Evolutionary conservation across 495 filamentous ascomycete species (phyloP), one percentile per base, ranked within the genome.

Genomic region (Aspergillus kassunensis): DNA sequence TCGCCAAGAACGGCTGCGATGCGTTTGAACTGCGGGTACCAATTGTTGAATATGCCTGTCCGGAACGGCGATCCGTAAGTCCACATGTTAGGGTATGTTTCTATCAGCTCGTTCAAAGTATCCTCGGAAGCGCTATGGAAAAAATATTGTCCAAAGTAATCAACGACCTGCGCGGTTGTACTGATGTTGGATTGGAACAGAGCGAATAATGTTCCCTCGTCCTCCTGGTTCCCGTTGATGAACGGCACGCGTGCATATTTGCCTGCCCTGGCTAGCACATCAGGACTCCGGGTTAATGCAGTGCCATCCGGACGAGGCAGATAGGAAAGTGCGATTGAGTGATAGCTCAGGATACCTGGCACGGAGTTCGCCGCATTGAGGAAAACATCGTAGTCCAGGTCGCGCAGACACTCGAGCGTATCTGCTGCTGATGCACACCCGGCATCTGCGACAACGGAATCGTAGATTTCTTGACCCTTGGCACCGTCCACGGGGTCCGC

Each of bases 1-100:
- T 90, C 86, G 21, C 87, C 87, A 0, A 90, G 72, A 40, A 90
- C 83, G n/a, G 87, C 86, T 1, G 87, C 82, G 0, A 89, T 70
- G 3, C 86, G 84, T 64, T 91, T 91, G 74, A 81, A 89, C 58
- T 86, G 77, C 0, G 87, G 85, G 56, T 89, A 90, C 60, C 79
- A 68, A 55, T 82, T 80, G 65, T 90, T 85, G 3, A 79, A 33
- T 8, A 72, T 50, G 12, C 83, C 76, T 0, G 84, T 88, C 40
- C 80, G 69, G 70, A 87, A 89, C 5, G 87, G 87, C 0, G 78
- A 83, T 23, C 85, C 85, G 30, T 74, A 68, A 11, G 67, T 60
- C 13, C 74, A 51, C 30, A 63, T 70, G n/a, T 73, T 49, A 10
- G 73, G 67, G 62, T 89, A 89, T 0, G 72, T 75, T 21, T 62